Evolutionary conservation across 2,329 filamentous ascomycete genomes (phyloP), one percentile per base, ranked within the genome.

Genomic region (Sporothrix humicola): DNA sequence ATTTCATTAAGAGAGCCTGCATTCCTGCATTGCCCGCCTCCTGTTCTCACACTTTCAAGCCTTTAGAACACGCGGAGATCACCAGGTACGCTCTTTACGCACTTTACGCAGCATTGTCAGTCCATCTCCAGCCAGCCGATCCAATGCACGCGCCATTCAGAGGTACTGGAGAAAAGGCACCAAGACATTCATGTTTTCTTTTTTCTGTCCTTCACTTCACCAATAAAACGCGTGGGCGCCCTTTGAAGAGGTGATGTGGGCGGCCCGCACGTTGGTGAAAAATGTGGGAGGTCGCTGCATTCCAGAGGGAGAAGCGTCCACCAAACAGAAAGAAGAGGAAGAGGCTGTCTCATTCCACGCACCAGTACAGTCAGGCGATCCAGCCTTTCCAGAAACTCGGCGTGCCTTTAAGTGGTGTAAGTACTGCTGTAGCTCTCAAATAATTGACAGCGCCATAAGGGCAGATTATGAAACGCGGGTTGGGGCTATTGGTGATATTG

Each of bases 231-330:
- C 31, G 31, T 37, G 31, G 31, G 31, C 31, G 7, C 31, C 31
- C 31, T 37, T 37, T 37, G 31, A 37, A 37, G 31, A 37, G 31
- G 31, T 3, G 17, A 44, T 23, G 26, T 66, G 61, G 42, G 42
- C 42, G 61, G 65, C 65, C 48, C 65, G 9, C 66, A 12, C 17
- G 10, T 52, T 50, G 66, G 15, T 42, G 66, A 69, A 26, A 69
- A 58, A 70, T 70, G 52, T 58, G 31, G 68, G 37, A 46, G 68
- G 68, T 23, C 6, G 68, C 37, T 23, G 68, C 68, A 70, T 70
- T 70, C 68, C 68, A 70, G 31, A 56, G 48, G 31, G 31, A 37
- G 31, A 37, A 5, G 31, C 31, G 31, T 37, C 31, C 31, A 37
- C 46, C 26, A n/a, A n/a, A n/a, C n/a, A n/a, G 3, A 12, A 2